Evolutionary conservation across 1,139 yeast genomes (phyloP).

Genomic region (Sugiyamaella xylanicola): DNA sequence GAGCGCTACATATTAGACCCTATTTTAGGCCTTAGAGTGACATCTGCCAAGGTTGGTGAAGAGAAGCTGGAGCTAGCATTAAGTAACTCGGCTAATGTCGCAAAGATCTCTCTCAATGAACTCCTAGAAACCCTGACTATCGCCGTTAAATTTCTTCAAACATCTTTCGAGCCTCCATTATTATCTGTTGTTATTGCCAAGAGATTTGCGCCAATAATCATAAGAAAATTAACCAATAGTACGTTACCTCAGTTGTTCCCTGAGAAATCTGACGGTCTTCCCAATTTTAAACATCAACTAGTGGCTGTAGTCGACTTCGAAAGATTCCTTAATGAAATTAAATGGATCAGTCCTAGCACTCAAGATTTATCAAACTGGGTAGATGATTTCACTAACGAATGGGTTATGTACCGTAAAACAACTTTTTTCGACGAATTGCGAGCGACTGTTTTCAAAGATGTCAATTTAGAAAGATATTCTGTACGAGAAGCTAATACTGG

Average conservation of each 20-base stretch:
- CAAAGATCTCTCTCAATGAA: background rate
- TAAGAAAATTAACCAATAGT: constrained; percentile 27
- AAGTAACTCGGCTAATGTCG: constrained; percentile 7
- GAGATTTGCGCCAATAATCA: constrained; percentile 31
- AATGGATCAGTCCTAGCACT: constrained; percentile 30
- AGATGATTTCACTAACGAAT: constrained; percentile 30
- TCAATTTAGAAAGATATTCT: constrained; percentile 6
- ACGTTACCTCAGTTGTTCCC: constrained; percentile 36
- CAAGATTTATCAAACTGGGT: constrained; percentile 34
- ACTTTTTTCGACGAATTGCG: constrained; percentile 30
- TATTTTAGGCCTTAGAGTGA: constrained; percentile 26
- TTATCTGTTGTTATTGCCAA: constrained; percentile 29
- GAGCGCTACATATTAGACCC: constrained; percentile 32
- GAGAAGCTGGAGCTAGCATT: constrained; percentile 5
- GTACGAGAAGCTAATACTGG: background rate
- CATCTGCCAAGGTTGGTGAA: constrained; percentile 17
- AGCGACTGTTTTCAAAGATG: constrained; percentile 13
- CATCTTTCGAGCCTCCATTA: constrained; percentile 25
- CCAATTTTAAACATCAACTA: constrained; percentile 28
- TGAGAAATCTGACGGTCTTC: constrained; percentile 24
- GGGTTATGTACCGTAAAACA: constrained; percentile 32
- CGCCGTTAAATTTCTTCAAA: constrained; percentile 31
- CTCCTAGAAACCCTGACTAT: constrained; percentile 17
- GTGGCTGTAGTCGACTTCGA: constrained; percentile 32
- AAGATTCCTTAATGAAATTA: constrained; percentile 25